A percentile compares a stretch with the other conserved stretches of the same genome.
Evolutionary conservation across 192 early-diverging fungal species (phyloP).

Genomic region (Umbelopsis sp.): DNA sequence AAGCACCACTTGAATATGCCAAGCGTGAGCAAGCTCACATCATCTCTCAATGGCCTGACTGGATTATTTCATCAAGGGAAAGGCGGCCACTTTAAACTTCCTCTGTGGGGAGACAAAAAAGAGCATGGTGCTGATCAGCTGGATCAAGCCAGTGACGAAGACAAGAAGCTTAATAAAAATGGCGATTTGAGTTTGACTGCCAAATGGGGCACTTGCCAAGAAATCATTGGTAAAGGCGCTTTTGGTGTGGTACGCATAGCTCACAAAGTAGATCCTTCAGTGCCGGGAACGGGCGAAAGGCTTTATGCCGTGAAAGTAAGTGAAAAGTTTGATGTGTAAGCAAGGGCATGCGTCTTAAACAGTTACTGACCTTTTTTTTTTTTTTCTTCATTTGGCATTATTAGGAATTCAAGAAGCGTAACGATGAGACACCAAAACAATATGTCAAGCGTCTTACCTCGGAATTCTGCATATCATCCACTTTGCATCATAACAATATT

Average conservation of each 20-base stretch:
- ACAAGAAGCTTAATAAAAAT: slow-evolving; percentile 11
- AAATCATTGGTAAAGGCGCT: slow-evolving; percentile 47
- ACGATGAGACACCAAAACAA: slow-evolving; percentile 49
- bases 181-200: slow-evolving; percentile 26
- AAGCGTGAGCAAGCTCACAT: slow-evolving; percentile 19
- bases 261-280: slow-evolving; percentile 38
- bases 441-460: slow-evolving; percentile 60
- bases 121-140: slow-evolving; percentile 11
- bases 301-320: slow-evolving; percentile 52
- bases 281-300: slow-evolving; percentile 30
- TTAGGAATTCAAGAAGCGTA: slow-evolving; percentile 87
- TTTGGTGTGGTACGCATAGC: slow-evolving; percentile 48
- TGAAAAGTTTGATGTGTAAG: neutral
- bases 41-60: slow-evolving; percentile 29
- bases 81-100: slow-evolving; percentile 22
- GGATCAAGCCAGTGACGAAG: slow-evolving; percentile 24
- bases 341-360: neutral
- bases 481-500: slow-evolving; percentile 76
- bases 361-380: neutral
- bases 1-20: slow-evolving; percentile 35
- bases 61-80: slow-evolving; percentile 26
- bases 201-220: slow-evolving; percentile 48
- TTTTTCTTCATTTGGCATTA: neutral
- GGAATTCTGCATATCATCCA: slow-evolving; percentile 85
- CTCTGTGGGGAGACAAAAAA: slow-evolving; percentile 32